Percentiles rank a stretch among this genome's conserved stretches.
Conservation (phyloP, 257 asterid genomes). For the Thymus mandschuricus region DNA sequence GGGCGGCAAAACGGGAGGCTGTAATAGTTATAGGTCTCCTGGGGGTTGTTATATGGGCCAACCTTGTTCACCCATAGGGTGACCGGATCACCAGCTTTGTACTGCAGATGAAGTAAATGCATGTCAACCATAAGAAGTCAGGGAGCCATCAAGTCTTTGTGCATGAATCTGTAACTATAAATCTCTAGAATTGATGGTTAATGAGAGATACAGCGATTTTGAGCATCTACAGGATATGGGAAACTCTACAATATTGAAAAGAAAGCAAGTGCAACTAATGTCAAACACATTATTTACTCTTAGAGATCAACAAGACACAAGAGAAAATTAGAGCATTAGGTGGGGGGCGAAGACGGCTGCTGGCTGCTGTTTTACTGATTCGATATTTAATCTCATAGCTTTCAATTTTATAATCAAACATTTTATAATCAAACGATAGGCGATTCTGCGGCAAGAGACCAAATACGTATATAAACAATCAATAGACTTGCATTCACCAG, state of each 20-base stretch:
- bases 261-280: conserved; percentile 11
- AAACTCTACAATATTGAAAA: conserved; percentile 10
- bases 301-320: conserved; percentile 16
- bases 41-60: conserved; percentile 97
- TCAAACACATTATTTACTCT: conserved; percentile 1
- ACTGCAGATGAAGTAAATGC: conserved; percentile 53
- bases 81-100: conserved; percentile 70
- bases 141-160: conserved; percentile 7
- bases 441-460: neutral
- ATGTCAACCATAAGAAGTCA: conserved; percentile 31
- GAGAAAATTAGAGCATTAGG: neutral
- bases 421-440: too few species aligned
- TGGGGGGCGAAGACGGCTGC: neutral
- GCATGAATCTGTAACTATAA: conserved; percentile 14
- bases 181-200: conserved; percentile 11
- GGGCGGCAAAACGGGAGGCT: conserved; percentile 92
- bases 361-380: conserved; percentile 7
- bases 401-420: conserved; percentile 4
- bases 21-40: conserved; percentile 94
- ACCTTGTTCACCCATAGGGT: conserved; percentile 96
- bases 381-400: neutral
- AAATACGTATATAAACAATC: neutral
- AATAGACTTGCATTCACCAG: conserved; percentile 21
- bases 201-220: conserved; percentile 7
- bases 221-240: neutral